Evolutionary conservation across 192 early-diverging fungal species (phyloP).

Genomic region (Backusella psychrophila): DNA sequence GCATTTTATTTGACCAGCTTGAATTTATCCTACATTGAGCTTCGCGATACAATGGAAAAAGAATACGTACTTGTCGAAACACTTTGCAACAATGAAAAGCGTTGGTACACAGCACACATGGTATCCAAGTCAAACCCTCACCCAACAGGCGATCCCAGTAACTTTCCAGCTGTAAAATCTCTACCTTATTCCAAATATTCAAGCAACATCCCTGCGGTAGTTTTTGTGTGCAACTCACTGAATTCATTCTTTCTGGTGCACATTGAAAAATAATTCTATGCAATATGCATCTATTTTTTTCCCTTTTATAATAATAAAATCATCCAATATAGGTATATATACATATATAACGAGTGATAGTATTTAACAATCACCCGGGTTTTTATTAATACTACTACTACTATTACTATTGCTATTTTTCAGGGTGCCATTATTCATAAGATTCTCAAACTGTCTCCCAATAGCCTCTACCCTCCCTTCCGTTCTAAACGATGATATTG

Average conservation of each 20-base stretch:
- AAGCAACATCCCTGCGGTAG: background rate
- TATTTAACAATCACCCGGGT: background rate
- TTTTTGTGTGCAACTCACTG: background rate
- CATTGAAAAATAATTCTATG: background rate
- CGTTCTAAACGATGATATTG: slow-evolving; percentile 14
- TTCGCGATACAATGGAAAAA: background rate
- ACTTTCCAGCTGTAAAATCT: background rate
- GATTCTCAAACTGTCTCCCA: slow-evolving; percentile 24
- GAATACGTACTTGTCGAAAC: background rate
- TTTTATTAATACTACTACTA: slow-evolving; percentile 1
- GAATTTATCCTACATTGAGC: background rate
- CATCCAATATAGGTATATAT: background rate
- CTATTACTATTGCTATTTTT: background rate
- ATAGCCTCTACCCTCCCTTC: slow-evolving; percentile 16
- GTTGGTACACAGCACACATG: background rate
- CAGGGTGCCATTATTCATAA: background rate
- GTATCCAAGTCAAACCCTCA: background rate
- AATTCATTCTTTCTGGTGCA: background rate
- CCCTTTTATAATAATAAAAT: background rate
- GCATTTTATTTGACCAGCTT: background rate
- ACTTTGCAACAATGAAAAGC: background rate
- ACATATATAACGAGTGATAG: background rate
- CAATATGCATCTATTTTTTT: no score
- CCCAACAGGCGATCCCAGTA: background rate
- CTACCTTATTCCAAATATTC: background rate